Percentiles rank a stretch among this genome's conserved stretches.
Conservation (phyloP, 2,329 filamentous ascomycete species). For the Colletotrichum abscissum region DNA sequence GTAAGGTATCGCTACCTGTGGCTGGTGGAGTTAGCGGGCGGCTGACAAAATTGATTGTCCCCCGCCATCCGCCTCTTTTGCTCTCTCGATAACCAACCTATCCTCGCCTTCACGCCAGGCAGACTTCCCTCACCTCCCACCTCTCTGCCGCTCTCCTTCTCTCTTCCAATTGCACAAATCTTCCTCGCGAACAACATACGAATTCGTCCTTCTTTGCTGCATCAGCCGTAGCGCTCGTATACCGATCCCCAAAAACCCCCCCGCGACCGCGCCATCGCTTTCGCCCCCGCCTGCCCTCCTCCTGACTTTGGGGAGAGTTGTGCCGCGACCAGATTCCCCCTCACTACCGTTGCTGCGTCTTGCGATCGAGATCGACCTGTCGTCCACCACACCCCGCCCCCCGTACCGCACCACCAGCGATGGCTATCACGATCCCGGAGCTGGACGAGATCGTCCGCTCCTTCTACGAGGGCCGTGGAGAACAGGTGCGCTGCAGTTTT, state of each 20-base stretch:
- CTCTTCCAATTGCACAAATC: slow-evolving; percentile 18
- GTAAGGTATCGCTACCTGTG: slow-evolving; percentile 35
- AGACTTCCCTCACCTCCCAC: slow-evolving; percentile 28
- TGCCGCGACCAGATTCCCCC: slow-evolving; percentile 29
- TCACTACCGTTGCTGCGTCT: slow-evolving; percentile 22
- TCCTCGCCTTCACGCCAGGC: slow-evolving; percentile 32
- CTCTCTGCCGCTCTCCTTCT: slow-evolving; percentile 4
- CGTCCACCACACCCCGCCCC: slow-evolving; percentile 45
- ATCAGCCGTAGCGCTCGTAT: slow-evolving; percentile 6
- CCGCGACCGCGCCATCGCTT: slow-evolving; percentile 32
- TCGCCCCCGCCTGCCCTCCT: slow-evolving; percentile 39
- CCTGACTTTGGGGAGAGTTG: slow-evolving; percentile 19
- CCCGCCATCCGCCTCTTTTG: slow-evolving; percentile 37
- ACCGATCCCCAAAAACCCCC: not conserved
- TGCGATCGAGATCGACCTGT: slow-evolving; percentile 37
- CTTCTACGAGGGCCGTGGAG: slow-evolving; percentile 97
- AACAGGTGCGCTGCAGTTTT: slow-evolving; percentile 72
- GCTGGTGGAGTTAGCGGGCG: slow-evolving; percentile 36
- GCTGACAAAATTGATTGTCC: slow-evolving; percentile 39
- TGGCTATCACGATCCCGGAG: slow-evolving; percentile 86
- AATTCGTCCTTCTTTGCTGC: not conserved
- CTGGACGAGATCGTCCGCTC: slow-evolving; percentile 95
- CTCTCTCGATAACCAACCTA: slow-evolving; percentile 34
- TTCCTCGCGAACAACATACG: slow-evolving; percentile 1
- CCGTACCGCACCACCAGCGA: slow-evolving; percentile 54